Base-by-base conservation (phyloP, 2,329 filamentous ascomycete genomes). In the Leptosphaerulina australis region DNA sequence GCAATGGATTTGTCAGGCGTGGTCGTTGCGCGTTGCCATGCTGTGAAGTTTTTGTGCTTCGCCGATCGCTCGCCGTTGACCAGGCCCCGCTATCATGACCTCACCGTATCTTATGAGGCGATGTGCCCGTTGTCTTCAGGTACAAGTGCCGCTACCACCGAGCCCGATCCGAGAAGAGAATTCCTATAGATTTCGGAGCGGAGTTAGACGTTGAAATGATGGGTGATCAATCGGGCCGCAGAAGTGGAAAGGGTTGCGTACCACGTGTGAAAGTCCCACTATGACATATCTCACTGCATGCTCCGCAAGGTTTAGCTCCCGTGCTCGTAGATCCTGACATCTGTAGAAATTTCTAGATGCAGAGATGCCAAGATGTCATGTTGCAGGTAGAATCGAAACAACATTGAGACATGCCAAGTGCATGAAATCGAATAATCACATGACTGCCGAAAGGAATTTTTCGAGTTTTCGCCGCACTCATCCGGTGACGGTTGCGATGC, bases 1-100 rank as follows among this genome's bases (percentile, higher is more conserved):
- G 29, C 44, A 4, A 40, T 45, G 51, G 49, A 60, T 65, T 62
- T 62, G 62, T 62, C 60, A 63, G 57, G 30, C 18, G 31, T 46
- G 43, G 50, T 50, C 49, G 28, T 49, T 55, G 46, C 43, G 47
- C 28, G 17, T 52, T 47, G 43, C 40, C 44, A 44, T 55, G 34
- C 49, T 49, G 40, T 50, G 44, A 54, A 59, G 53, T 49, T 63
- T 61, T 59, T 53, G 46, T 56, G 43, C 53, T 61, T 64, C 51
- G 61, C 61, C 61, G 61, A 63, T 56, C 30, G 55, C 44, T 59
- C 46, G 56, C 61, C 61, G 61, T 44, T 45, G 38, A 38, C 49
- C 30, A 31, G 50, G 58, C 56, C 53, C 60, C 58, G 57, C 55
- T 48, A 30, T 34, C 11, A 47, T 50, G 34, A 55, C 50, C 53